Percentiles rank a stretch among this genome's conserved stretches.
Conservation (phyloP, 306 rosid genomes). For the Canavalia ensiformis region DNA sequence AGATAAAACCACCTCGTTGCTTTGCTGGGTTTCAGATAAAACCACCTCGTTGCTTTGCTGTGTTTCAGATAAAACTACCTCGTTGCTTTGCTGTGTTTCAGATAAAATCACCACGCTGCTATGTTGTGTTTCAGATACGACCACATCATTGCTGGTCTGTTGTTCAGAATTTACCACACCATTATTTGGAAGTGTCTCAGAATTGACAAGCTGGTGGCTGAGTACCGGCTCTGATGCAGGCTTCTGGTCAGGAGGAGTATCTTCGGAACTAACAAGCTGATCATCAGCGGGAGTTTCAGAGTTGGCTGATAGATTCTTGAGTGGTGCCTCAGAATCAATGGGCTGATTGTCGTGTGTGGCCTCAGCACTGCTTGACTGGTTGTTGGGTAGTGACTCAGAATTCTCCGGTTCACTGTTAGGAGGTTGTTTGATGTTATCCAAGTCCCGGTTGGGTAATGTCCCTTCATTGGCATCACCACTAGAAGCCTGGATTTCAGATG, state of each 20-base stretch:
- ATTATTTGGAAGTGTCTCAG: background rate
- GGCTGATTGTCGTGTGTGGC: slow-evolving; percentile 24
- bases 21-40: slow-evolving; percentile 21
- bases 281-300: slow-evolving; percentile 31
- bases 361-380: slow-evolving; percentile 38
- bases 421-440: slow-evolving; percentile 31
- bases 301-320: slow-evolving; percentile 19
- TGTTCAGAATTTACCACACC: slow-evolving; percentile 4
- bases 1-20: slow-evolving; percentile 18
- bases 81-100: slow-evolving; percentile 33
- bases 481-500: slow-evolving; percentile 43
- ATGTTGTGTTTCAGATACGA: slow-evolving; percentile 5
- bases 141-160: background rate
- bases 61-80: background rate
- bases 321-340: slow-evolving; percentile 29
- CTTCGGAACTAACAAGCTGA: slow-evolving; percentile 33
- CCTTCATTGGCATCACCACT: slow-evolving; percentile 45
- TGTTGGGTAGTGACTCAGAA: slow-evolving; percentile 28
- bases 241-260: slow-evolving; percentile 32
- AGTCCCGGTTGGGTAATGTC: slow-evolving; percentile 30
- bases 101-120: background rate
- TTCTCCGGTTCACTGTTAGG: slow-evolving; percentile 8
- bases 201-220: slow-evolving; percentile 16
- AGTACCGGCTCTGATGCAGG: slow-evolving; percentile 34
- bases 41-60: background rate